These are phyloP conservation scores for Aspergillus carlsbadensis DNA, from an alignment of 495 filamentous ascomycete genomes.

Conservation along the genomic window DNA sequence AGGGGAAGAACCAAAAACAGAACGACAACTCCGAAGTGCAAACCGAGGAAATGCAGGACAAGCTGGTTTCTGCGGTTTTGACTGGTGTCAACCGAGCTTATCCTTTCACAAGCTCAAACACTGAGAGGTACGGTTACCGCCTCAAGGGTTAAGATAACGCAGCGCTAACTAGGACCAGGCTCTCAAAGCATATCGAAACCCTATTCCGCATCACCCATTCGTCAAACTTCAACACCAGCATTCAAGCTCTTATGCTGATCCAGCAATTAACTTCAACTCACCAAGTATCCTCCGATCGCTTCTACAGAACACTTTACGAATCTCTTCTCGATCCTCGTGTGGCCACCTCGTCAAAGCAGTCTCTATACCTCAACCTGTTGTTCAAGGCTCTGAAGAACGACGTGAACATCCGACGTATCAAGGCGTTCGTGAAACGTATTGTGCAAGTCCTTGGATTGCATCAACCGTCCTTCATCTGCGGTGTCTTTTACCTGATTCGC, in stretches of 20 bases:
- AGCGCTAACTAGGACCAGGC: slow-evolving; percentile 36
- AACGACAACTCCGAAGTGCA: slow-evolving; percentile 51
- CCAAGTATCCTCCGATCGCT: slow-evolving; percentile 77
- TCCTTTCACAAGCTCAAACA: slow-evolving; percentile 82
- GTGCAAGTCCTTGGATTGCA: slow-evolving; percentile 84
- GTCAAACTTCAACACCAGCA: slow-evolving; percentile 96
- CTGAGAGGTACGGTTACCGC: slow-evolving; percentile 57
- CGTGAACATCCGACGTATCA: slow-evolving; percentile 80
- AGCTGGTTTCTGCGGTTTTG: slow-evolving; percentile 83
- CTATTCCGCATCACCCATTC: slow-evolving; percentile 95
- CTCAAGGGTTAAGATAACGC: not conserved
- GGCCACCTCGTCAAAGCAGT: slow-evolving; percentile 87
- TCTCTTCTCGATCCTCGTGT: slow-evolving; percentile 89
- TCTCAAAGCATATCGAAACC: slow-evolving; percentile 88
- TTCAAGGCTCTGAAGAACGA: slow-evolving; percentile 86
- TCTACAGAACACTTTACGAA: slow-evolving; percentile 93
- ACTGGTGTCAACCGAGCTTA: slow-evolving; percentile 95
- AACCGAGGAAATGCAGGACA: slow-evolving; percentile 75
- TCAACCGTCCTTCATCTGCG: slow-evolving; percentile 88
- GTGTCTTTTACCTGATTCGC: slow-evolving; percentile 80
- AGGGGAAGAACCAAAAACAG: slow-evolving; percentile 33
- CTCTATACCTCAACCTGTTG: slow-evolving; percentile 88
- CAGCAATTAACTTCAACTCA: slow-evolving; percentile 85
- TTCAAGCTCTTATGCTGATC: slow-evolving; percentile 93
- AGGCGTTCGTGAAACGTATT: slow-evolving; percentile 91